Conservation (phyloP, 176 grass and related monocot species). For the Melocanna baccifera region DNA sequence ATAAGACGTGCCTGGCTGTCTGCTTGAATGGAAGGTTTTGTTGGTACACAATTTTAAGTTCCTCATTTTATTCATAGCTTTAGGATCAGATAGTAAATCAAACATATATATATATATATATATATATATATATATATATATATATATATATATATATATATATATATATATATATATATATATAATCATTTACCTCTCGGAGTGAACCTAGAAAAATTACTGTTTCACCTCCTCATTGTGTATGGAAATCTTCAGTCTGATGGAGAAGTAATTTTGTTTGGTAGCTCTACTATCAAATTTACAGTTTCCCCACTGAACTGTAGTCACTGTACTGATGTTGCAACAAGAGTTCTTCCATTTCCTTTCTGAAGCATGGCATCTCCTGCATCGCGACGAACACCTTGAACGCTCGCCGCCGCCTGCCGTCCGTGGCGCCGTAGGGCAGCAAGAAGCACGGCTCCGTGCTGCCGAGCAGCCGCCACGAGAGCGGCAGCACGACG, state of each 20-base stretch:
- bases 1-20: slow-evolving; percentile 28
- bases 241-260: neutral
- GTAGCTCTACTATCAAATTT: neutral
- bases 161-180: too few relatives aligned
- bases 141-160: too few relatives aligned
- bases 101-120: neutral
- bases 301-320: slow-evolving; percentile 1
- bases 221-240: neutral
- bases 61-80: neutral
- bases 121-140: too few relatives aligned
- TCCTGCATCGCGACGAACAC: slow-evolving; percentile 48
- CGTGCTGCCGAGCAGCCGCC: slow-evolving; percentile 63
- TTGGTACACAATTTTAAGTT: neutral
- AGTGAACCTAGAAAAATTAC: neutral
- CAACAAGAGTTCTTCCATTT: slow-evolving; percentile 46
- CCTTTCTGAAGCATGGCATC: slow-evolving; percentile 35
- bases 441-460: slow-evolving; percentile 67
- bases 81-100: neutral
- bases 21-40: slow-evolving; percentile 29
- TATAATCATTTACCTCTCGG: too few relatives aligned
- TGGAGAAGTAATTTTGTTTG: neutral
- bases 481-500: slow-evolving; percentile 59
- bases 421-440: slow-evolving; percentile 23
- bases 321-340: neutral
- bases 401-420: slow-evolving; percentile 52